Evolutionary conservation across 2,329 filamentous ascomycete species (phyloP).

Genomic region (Ophiostoma fasciatum): DNA sequence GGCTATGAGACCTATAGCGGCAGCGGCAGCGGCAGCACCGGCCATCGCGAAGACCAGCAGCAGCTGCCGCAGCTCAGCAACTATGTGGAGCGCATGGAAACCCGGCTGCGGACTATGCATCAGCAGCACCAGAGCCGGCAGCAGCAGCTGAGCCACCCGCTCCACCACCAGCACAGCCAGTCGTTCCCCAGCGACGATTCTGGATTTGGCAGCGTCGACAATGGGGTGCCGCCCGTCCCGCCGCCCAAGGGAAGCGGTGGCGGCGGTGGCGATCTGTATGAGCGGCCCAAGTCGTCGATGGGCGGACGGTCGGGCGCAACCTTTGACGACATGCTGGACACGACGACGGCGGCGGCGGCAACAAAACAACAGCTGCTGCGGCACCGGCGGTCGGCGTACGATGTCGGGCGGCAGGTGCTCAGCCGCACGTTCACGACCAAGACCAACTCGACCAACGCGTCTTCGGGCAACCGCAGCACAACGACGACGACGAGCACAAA

Average conservation of each 20-base stretch:
- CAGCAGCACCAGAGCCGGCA: conserved; percentile 30
- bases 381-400: conserved; percentile 62
- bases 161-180: conserved; percentile 15
- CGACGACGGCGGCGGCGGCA: conserved; percentile 16
- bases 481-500: conserved; percentile 52
- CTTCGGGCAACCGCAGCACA: conserved; percentile 54
- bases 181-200: conserved; percentile 23
- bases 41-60: conserved; percentile 30
- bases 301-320: too few species aligned
- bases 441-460: conserved; percentile 68
- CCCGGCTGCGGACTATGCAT: conserved; percentile 58
- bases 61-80: conserved; percentile 61
- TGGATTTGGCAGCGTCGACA: conserved; percentile 18
- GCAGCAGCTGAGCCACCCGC: not conserved
- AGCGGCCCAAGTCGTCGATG: conserved; percentile 45
- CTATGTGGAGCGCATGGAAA: conserved; percentile 89
- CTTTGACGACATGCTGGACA: conserved; percentile 21
- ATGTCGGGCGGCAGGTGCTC: conserved; percentile 54
- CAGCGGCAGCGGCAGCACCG: conserved; percentile 24
- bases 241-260: conserved; percentile 32
- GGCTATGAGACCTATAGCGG: conserved; percentile 42
- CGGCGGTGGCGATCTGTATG: too few species aligned
- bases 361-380: conserved; percentile 33
- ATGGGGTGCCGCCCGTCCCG: conserved; percentile 34
- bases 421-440: conserved; percentile 77